These are phyloP conservation scores for Polygonum aviculare DNA, from an alignment of 148 eudicot species.

Conservation along the genomic window DNA sequence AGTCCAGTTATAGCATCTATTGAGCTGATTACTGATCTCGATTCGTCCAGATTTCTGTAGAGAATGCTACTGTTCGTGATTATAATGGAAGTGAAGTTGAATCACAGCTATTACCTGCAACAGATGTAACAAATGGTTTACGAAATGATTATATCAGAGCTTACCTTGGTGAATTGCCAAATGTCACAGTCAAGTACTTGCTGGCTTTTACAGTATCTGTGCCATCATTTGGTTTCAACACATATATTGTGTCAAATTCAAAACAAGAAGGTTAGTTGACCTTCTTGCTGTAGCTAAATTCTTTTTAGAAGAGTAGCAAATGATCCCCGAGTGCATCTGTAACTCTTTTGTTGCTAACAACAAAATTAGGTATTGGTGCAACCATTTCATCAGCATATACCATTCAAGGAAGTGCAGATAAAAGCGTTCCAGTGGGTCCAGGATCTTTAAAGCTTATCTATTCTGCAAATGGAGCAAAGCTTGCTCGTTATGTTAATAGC, in stretches of 20 bases:
- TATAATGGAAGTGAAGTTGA: conserved; percentile 53
- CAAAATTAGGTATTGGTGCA: conserved; percentile 34
- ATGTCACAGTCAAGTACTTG: conserved; percentile 42
- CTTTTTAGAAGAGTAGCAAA: neutral
- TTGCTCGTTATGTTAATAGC: conserved; percentile 49
- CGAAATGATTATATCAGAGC: conserved; percentile 55
- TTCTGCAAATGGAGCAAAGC: conserved; percentile 48
- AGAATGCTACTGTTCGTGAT: conserved; percentile 56
- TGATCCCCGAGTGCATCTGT: neutral
- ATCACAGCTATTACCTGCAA: conserved; percentile 69
- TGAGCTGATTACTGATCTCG: conserved; percentile 7
- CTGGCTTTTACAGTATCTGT: conserved; percentile 83
- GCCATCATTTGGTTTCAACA: conserved; percentile 88
- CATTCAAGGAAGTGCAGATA: conserved; percentile 23
- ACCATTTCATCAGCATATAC: conserved; percentile 27
- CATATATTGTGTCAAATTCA: conserved; percentile 50
- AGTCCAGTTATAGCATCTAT: neutral
- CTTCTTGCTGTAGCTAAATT: conserved; percentile 3
- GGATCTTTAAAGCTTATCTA: conserved; percentile 72
- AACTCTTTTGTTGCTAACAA: conserved; percentile 6
- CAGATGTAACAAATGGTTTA: conserved; percentile 36
- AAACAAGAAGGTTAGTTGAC: conserved; percentile 37
- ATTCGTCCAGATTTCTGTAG: conserved; percentile 43
- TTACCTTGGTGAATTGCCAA: conserved; percentile 46
- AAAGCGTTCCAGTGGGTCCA: conserved; percentile 57